phyloP scores from a whole-genome alignment of 2,329 filamentous ascomycete species.

The Ambrosiella beaveri region DNA sequence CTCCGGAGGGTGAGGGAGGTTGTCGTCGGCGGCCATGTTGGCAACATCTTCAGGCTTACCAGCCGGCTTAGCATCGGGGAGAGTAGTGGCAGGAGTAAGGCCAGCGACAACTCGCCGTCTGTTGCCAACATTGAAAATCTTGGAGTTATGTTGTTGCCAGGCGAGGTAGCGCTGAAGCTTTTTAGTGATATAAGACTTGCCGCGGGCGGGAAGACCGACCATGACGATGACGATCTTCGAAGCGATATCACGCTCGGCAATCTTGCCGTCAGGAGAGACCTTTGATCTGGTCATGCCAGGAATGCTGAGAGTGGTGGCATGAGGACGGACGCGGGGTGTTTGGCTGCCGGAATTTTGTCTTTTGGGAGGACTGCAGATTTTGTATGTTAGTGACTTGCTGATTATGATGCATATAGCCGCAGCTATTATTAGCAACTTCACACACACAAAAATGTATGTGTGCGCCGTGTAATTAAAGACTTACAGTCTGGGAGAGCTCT shows the following conservation, averaged over 20 bases:
- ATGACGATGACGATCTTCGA: conserved; percentile 96
- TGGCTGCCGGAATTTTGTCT: conserved; percentile 58
- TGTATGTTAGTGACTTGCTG: background rate
- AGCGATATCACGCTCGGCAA: conserved; percentile 83
- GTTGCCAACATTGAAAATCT: conserved; percentile 95
- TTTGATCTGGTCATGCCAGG: conserved; percentile 90
- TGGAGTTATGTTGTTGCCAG: conserved; percentile 91
- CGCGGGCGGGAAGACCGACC: conserved; percentile 86
- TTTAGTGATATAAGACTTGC: conserved; percentile 98
- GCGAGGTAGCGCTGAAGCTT: conserved; percentile 90
- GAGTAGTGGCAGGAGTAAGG: conserved; percentile 20
- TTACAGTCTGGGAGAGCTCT: conserved; percentile 41
- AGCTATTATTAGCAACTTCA: conserved; percentile 3
- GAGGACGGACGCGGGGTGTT: conserved; percentile 61
- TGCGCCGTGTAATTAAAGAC: conserved; percentile 16
- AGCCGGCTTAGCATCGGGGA: conserved; percentile 18
- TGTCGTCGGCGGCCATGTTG: conserved; percentile 40
- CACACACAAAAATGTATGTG: conserved; percentile 7
- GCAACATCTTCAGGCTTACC: conserved; percentile 35
- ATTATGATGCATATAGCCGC: background rate
- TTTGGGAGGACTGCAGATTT: conserved; percentile 38
- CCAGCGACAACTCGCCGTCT: conserved; percentile 66
- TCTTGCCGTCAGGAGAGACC: conserved; percentile 87
- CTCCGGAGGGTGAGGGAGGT: conserved; percentile 17
- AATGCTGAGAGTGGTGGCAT: conserved; percentile 91